Conservation (phyloP, 2,329 filamentous ascomycete species). For the Cordyceps militaris region DNA sequence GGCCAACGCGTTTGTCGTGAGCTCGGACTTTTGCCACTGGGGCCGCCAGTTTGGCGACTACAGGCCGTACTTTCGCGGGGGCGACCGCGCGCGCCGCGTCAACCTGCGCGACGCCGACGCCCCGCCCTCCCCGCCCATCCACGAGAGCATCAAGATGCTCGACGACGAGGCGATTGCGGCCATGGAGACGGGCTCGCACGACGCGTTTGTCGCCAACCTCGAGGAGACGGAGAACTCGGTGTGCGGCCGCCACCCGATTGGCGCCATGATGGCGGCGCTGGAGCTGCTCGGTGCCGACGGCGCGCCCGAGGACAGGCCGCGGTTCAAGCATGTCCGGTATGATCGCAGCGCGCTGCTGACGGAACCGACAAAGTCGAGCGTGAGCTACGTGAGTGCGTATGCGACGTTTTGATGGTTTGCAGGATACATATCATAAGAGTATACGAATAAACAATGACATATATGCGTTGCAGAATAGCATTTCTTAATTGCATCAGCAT, state of each 20-base stretch:
- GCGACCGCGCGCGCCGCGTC: constrained; percentile 32
- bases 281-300: constrained; percentile 50
- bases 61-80: constrained; percentile 58
- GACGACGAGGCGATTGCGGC: constrained; percentile 80
- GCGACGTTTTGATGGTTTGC: constrained; percentile 52
- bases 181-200: constrained; percentile 68
- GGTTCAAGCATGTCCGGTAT: constrained; percentile 78
- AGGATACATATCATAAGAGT: not conserved
- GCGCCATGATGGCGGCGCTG: constrained; percentile 81
- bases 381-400: constrained; percentile 93
- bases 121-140: constrained; percentile 49
- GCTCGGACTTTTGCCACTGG: constrained; percentile 98
- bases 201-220: constrained; percentile 62
- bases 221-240: constrained; percentile 78
- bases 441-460: not conserved
- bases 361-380: constrained; percentile 66
- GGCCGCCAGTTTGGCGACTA: constrained; percentile 70
- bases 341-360: constrained; percentile 74
- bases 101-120: constrained; percentile 28
- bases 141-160: constrained; percentile 75
- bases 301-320: constrained; percentile 36
- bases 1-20: constrained; percentile 75
- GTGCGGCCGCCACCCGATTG: constrained; percentile 91
- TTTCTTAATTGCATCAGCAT: not conserved
- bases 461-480: not conserved